Base-by-base conservation (phyloP, 345 rosid species). In the Barbarea vulgaris region DNA sequence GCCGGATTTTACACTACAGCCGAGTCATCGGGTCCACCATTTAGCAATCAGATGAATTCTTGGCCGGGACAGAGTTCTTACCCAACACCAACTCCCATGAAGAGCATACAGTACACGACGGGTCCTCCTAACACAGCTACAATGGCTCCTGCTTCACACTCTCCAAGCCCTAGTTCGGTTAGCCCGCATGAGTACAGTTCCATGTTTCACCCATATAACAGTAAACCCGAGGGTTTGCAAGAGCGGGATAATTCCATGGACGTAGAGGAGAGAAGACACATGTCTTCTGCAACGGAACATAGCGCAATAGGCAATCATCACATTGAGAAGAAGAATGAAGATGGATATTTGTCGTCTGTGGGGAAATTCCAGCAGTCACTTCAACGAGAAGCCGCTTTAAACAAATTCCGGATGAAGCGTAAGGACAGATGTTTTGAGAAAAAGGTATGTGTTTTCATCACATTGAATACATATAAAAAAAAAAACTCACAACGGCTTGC, bases 371-470 rank as follows among this genome's bases (percentile, higher is more conserved):
- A 77, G 39, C 84, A 82, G 11, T 85, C 96, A 39, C 75, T 73
- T 14, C 90, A 84, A 81, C 88, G 99, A 65, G 96, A 92, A 86
- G 98, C 93, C 2, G 99, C 98, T 73, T 80, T 95, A 15, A 87
- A 22, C 39, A 92, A 92, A 81, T 95, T 95, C 77, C 89, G 99
- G 36, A 41, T 89, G 87, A 95, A 95, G 87, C 93, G 97, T 12
- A 95, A 95, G 70, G 99, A 92, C 57, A 86, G 98, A 72, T 92
- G 99, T 83, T 95, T 73, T 58, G 97, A 89, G 69, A 95, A 92
- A 84, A 95, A 89, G 98, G 98, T 92, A 85, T 30, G 44, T 47
- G 31, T 41, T 27, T 60, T 7, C 64, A 25, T 21, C 7, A 9
- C 51, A 17, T 3, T 42, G 48, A n/a, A n/a, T n/a, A n/a, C n/a